Evolutionary conservation across 805 yeast genomes (phyloP).

Genomic region (Torulaspora maleeae): DNA sequence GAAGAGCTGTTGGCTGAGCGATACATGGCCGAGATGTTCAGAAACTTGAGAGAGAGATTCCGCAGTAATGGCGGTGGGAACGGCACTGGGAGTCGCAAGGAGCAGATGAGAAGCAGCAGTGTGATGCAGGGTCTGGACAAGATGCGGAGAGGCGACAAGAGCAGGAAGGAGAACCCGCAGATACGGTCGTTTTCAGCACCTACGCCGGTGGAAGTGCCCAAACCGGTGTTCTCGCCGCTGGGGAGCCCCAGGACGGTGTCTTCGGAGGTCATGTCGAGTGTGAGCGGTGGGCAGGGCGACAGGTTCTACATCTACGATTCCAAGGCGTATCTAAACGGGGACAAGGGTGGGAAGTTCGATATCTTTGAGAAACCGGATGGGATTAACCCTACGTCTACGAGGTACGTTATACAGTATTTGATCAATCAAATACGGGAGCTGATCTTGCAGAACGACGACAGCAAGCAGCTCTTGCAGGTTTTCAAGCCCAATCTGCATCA

Average conservation of each 20-base stretch:
- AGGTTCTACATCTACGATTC: slow-evolving; percentile 35
- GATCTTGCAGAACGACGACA: slow-evolving; percentile 18
- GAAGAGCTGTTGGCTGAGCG: background rate
- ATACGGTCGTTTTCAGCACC: slow-evolving; percentile 13
- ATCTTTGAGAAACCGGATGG: slow-evolving; percentile 21
- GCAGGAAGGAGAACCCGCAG: slow-evolving; percentile 2
- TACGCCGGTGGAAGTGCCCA: slow-evolving; percentile 12
- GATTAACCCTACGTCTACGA: slow-evolving; percentile 34
- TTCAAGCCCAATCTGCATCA: slow-evolving; percentile 37
- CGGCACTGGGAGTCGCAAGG: background rate
- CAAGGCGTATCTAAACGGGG: slow-evolving; percentile 22
- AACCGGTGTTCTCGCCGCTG: slow-evolving; percentile 6
- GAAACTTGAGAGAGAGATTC: slow-evolving; percentile 12
- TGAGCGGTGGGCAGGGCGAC: slow-evolving; percentile 11
- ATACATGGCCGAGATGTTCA: slow-evolving; percentile 8
- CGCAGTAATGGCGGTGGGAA: slow-evolving; percentile 6
- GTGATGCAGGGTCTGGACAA: slow-evolving; percentile 12
- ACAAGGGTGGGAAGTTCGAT: slow-evolving; percentile 11
- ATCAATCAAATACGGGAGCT: slow-evolving; percentile 31
- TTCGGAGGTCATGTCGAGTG: slow-evolving; percentile 8
- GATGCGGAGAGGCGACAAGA: slow-evolving; percentile 5
- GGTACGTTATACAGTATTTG: slow-evolving; percentile 36
- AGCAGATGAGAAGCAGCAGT: slow-evolving; percentile 11
- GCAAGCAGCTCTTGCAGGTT: slow-evolving; percentile 29
- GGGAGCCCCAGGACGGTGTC: slow-evolving; percentile 6